These are phyloP conservation scores for Crepidotus variabilis DNA, from an alignment of 768 basidiomycete species.

Conservation along the genomic window DNA sequence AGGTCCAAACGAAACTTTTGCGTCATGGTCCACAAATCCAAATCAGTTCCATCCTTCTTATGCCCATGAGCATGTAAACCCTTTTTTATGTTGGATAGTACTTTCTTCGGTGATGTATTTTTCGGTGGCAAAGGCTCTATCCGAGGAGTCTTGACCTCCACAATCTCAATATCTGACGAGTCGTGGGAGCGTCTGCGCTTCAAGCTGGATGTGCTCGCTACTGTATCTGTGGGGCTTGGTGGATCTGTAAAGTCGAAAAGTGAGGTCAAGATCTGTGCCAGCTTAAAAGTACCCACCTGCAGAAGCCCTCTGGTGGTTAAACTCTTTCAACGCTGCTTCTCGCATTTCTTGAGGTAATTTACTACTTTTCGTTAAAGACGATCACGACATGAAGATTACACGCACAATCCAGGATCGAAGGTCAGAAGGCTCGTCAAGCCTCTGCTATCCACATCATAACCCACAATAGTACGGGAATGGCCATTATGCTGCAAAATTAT, in stretches of 20 bases:
- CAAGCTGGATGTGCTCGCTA: constrained; percentile 6
- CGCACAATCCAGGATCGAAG: constrained; percentile 75
- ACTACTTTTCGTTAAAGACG: constrained; percentile 7
- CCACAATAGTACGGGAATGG: constrained; percentile 85
- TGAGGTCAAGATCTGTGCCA: not conserved
- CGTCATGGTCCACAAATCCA: constrained; percentile 20
- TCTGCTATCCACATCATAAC: constrained; percentile 65
- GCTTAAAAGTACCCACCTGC: not conserved
- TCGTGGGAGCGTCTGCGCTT: constrained; percentile 18
- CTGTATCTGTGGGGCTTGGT: not conserved
- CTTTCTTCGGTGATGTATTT: not conserved
- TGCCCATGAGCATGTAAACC: not conserved
- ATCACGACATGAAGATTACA: not conserved
- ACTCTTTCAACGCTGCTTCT: constrained; percentile 17
- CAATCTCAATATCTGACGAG: not conserved
- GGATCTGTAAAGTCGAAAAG: not conserved
- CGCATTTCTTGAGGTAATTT: constrained; percentile 12
- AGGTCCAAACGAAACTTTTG: constrained; percentile 47
- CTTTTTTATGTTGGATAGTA: constrained; percentile 4
- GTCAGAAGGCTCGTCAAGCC: constrained; percentile 61
- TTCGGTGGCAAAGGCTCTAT: not conserved
- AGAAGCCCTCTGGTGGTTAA: not conserved
- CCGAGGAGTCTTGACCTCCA: constrained; percentile 4
- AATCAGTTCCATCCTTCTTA: constrained; percentile 13
- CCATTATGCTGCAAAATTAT: constrained; percentile 79